Conservation (phyloP, 805 yeast genomes). For the Starmerella khaoyaiensis region DNA sequence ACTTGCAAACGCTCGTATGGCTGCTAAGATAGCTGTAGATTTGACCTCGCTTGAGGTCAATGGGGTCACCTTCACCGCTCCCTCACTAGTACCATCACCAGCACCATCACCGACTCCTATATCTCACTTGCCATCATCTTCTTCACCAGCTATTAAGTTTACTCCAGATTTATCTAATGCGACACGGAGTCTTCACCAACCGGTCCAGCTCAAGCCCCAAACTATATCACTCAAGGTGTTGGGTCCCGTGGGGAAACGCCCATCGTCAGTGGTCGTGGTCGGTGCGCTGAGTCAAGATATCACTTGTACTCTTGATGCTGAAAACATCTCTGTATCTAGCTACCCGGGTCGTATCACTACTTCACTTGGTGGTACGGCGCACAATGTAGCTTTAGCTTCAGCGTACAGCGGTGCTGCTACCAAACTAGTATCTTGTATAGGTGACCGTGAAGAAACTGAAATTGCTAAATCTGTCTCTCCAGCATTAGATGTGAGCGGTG, state of each 20-base stretch:
- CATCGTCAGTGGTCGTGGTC: slow-evolving; percentile 34
- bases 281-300: slow-evolving; percentile 74
- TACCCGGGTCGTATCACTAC: slow-evolving; percentile 51
- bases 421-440: slow-evolving; percentile 16
- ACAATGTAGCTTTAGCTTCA: slow-evolving; percentile 60
- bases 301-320: slow-evolving; percentile 37
- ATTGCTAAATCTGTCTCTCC: slow-evolving; percentile 20
- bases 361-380: slow-evolving; percentile 75
- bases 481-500: slow-evolving; percentile 30
- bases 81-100: too few relatives aligned
- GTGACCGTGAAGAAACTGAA: slow-evolving; percentile 22
- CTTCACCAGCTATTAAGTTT: too few relatives aligned
- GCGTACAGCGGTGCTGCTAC: slow-evolving; percentile 25
- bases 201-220: slow-evolving; percentile 9
- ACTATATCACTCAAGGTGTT: background rate
- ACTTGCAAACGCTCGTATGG: slow-evolving; percentile 57
- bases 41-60: slow-evolving; percentile 25
- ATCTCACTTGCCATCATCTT: too few relatives aligned
- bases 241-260: slow-evolving; percentile 3
- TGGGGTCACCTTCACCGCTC: too few relatives aligned
- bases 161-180: too few relatives aligned
- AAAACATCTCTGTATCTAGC: slow-evolving; percentile 37
- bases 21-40: slow-evolving; percentile 51
- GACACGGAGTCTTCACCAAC: slow-evolving; percentile 4
- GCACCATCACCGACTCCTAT: too few relatives aligned